These are phyloP conservation scores for Arachis stenosperma DNA, from an alignment of 306 rosid species.

Conservation along the genomic window DNA sequence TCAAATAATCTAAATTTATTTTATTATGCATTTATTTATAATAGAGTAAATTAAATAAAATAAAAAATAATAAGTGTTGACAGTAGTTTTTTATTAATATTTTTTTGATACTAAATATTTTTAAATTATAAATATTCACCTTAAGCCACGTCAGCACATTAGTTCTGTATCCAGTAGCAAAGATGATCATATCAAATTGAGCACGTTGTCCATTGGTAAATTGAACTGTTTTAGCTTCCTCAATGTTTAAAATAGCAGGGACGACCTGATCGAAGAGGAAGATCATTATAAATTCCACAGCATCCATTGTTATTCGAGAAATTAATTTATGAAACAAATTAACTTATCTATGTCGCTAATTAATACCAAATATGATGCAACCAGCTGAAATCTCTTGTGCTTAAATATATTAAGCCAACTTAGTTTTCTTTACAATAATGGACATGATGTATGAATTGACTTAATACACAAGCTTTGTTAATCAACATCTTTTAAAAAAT, in stretches of 20 bases:
- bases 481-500: too few relatives aligned
- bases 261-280: conserved; percentile 43
- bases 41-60: too few relatives aligned
- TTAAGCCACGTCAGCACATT: conserved; percentile 64
- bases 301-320: background rate
- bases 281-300: background rate
- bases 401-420: too few relatives aligned
- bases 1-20: too few relatives aligned
- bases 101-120: too few relatives aligned
- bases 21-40: too few relatives aligned
- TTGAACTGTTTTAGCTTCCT: conserved; percentile 27
- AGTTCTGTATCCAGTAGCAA: conserved; percentile 71
- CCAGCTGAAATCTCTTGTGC: too few relatives aligned
- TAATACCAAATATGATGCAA: background rate
- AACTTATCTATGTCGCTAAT: background rate
- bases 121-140: conserved; percentile 37
- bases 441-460: too few relatives aligned
- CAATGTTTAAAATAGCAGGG: conserved; percentile 42
- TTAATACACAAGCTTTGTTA: too few relatives aligned
- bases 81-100: too few relatives aligned
- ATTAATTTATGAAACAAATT: background rate
- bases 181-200: conserved; percentile 57
- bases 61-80: too few relatives aligned
- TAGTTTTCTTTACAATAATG: too few relatives aligned
- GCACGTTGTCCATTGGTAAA: conserved; percentile 49